Evolutionary conservation across 139 green algal species (phyloP), one percentile per base, ranked within the genome.

Genomic region (Picochlorum sp.): DNA sequence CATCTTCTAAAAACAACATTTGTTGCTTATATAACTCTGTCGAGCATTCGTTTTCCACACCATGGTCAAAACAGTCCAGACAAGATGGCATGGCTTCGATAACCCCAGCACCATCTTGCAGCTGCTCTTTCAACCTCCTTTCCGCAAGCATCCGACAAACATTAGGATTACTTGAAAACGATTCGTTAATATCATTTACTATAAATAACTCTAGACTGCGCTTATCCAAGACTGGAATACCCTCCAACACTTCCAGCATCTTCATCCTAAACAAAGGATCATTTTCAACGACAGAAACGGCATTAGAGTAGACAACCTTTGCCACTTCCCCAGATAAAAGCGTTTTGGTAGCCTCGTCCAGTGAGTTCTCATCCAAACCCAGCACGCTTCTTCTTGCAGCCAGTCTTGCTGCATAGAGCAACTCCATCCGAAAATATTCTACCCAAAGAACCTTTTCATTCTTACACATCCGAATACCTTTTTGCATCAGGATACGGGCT

Each of bases 401-500:
- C 43, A 97, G 75, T 57, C 85, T 80, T 47, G 75, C 60, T 2
- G 82, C 81, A 64, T 91, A 94, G n/a, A 85, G 55, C 61, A 95
- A 72, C 76, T 95, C 85, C 70, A 87, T 63, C 18, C 78, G 60
- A 53, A 92, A 85, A 70, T 95, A 96, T 66, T 95, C 84, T 7
- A 79, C 55, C 90, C 90, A 97, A 35, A 97, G 78, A 30, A 44
- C 54, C 33, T 69, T 57, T 1, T 66, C 65, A 47, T 66, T 43
- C 22, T 60, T 61, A 72, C 80, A 91, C 70, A 89, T 86, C 45
- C 89, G 74, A 50, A 96, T 68, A 14, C 87, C 87, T n/a, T 80
- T 78, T 80, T 96, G 90, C 90, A 97, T 91, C 28, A 97, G 80
- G 13, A 76, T 59, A 13, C 90, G 75, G 2, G 90, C 89, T 7